Evolutionary conservation across 371 early-diverging fungal genomes (phyloP), one percentile per base, ranked within the genome.

Genomic region (Mucor velutinosus): DNA sequence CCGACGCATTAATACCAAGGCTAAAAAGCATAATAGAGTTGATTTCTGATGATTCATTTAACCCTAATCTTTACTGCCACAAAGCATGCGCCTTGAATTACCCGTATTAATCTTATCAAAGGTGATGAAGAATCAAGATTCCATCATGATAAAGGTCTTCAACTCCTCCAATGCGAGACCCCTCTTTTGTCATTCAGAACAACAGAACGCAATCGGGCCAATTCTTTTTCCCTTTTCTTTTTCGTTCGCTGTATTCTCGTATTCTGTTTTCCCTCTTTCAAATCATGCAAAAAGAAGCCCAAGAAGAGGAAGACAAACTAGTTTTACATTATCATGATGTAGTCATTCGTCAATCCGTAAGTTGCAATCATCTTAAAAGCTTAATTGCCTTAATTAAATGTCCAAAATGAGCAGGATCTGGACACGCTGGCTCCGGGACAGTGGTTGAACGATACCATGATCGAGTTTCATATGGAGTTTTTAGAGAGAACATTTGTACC

Each of bases 381-480:
- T 37, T 27, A 27, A 60, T 19, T 23, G 15, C 29, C 23, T 11
- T 45, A 17, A 12, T 37, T 37, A 12, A 30, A 1, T 47, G 47
- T 4, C 37, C 0, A 1, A 59, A 27, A 41, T 25, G 33, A 7
- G 8, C 8, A 51, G 82, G 87, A 87, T 67, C 62, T 79, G 19
- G 74, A 71, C 19, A 82, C 85, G 4, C 41, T 88, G 15, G 68
- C 71, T 10, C 83, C 82, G 7, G 75, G 80, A 17, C 66, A 79
- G 49, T 88, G 88, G 88, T 47, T 88, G 41, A 86, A 86, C 64
- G 88, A 88, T 68, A 83, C 85, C 3, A 81, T 88, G 41, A 75
- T 88, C 58, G 77, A 75, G 29, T 86, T 86, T 62, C 76, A 83
- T 60, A 85, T 76, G 71, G 88, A 88, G 53, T 81, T 75, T 62